Base-by-base conservation (phyloP, 371 early-diverging fungal species). In the Syncephalastrum monosporum region DNA sequence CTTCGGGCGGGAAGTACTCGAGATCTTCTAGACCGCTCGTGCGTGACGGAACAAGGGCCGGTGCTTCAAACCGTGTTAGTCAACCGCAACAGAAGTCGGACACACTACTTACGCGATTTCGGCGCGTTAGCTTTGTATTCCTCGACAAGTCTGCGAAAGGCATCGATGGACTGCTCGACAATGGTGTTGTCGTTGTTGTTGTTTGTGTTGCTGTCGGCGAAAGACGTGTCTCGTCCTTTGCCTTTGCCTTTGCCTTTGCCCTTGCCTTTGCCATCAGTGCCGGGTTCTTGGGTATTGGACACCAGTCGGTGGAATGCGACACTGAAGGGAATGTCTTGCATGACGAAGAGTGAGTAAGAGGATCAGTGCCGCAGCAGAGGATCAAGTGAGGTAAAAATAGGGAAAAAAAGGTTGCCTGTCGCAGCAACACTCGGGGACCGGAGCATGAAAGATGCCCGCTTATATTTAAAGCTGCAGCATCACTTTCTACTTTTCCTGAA, bases 121-220 rank as follows among this genome's bases (percentile, higher is more conserved):
- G 42, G 13, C 24, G 24, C 10, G 55, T 7, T 29, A 23, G 29
- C 6, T 12, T 46, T 42, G 24, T 64, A 60, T 14, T 52, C 42
- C 48, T 64, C 65, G 5, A 64, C 47, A 41, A 60, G 65, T 24
- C 61, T 23, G 12, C 25, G 12, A 45, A 66, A 60, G 12, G 53
- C 45, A 14, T 61, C 66, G 13, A 66, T 29, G 16, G 55, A 55
- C 10, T 41, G 51, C 44, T 59, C 29, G 14, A 53, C 27, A 12
- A 41, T 42, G 13, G 47, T n/a, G 5, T 46, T 19, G 5, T 42
- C 25, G 47, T 29, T 27, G 17, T 29, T 27, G 17, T 47, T 45
- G 41, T 21, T 46, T n/a, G 45, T 15, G 15, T 4, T 15, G 16
- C 47, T 50, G 42, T 16, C 33, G n/a, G 21, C 21, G 21, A 21